Evolutionary conservation across 441 rosid species (phyloP), one percentile per base, ranked within the genome.

Genomic region (Populus tomentosa): DNA sequence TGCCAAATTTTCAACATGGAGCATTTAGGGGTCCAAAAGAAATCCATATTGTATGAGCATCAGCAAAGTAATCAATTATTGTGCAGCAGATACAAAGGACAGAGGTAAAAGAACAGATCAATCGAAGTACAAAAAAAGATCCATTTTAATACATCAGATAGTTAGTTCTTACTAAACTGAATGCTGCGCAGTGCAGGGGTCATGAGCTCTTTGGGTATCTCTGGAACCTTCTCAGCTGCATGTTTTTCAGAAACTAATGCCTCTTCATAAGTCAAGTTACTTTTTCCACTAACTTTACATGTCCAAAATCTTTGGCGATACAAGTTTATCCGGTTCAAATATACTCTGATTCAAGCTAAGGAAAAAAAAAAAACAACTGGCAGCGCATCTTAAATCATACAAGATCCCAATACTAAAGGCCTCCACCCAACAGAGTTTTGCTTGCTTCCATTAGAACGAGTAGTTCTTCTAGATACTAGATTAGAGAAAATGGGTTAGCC

Each of bases 191-290:
- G 79, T 50, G 93, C 97, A 80, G 91, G 93, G 56, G 83, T 85
- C 77, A 88, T 89, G 77, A 94, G 88, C 84, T 91, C 97, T 75
- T 87, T 75, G 23, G 98, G 91, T 68, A 97, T 84, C 75, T 86
- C 89, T 84, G 93, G 95, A 84, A 92, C 95, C 86, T 87, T 97
- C 86, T 88, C 86, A 73, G 79, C 70, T 10, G 94, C 96, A 56
- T 67, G 78, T 81, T 86, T 93, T 85, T 97, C 99, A 30, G 93
- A 93, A 30, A 93, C 92, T 87, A 94, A 84, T 74, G 99, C 98
- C 90, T 93, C 98, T 84, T 97, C 98, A 72, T 86, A 97, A 67
- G 98, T 97, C 90, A 97, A 79, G 86, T 93, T 87, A 73, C 88
- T 75, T 87, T 93, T 97, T 20, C 97, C 98, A 38, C 92, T 97